phyloP scores from a whole-genome alignment of 257 asterid species.

The Solanum pennellii region DNA sequence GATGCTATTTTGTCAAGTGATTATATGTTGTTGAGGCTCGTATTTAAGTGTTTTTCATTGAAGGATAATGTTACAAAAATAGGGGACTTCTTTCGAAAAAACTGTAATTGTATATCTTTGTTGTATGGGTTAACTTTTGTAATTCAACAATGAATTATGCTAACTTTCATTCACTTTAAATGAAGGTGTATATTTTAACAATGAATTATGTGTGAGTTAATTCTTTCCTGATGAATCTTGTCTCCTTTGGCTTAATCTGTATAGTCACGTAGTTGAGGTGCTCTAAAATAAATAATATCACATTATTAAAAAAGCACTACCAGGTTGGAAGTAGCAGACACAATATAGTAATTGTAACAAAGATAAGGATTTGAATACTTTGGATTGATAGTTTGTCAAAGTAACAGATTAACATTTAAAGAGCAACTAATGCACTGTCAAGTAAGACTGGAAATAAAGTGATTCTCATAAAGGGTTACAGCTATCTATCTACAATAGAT shows the following conservation, averaged over 20 bases:
- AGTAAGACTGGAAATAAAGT: background rate
- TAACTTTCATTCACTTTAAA: background rate
- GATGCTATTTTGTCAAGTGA: background rate
- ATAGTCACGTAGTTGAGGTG: background rate
- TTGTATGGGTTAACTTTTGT: background rate
- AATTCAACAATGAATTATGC: background rate
- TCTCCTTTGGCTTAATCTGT: too few relatives aligned
- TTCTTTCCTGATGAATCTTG: too few relatives aligned
- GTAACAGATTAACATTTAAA: too few relatives aligned
- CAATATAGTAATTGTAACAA: background rate
- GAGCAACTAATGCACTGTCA: background rate
- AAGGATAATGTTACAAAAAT: background rate
- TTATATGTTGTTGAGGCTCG: background rate
- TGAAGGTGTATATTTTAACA: too few relatives aligned
- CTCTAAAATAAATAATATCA: background rate
- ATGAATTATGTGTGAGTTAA: too few relatives aligned
- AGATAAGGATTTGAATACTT: too few relatives aligned
- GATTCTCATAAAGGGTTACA: too few relatives aligned
- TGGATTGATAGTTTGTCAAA: too few relatives aligned
- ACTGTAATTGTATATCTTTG: too few relatives aligned
- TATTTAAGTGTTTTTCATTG: background rate
- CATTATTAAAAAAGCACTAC: background rate
- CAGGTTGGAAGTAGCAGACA: background rate
- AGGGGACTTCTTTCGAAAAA: background rate
- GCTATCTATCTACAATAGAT: too few relatives aligned